Evolutionary conservation across 2,329 filamentous ascomycete genomes (phyloP).

Genomic region (Hypoxylon sp.): DNA sequence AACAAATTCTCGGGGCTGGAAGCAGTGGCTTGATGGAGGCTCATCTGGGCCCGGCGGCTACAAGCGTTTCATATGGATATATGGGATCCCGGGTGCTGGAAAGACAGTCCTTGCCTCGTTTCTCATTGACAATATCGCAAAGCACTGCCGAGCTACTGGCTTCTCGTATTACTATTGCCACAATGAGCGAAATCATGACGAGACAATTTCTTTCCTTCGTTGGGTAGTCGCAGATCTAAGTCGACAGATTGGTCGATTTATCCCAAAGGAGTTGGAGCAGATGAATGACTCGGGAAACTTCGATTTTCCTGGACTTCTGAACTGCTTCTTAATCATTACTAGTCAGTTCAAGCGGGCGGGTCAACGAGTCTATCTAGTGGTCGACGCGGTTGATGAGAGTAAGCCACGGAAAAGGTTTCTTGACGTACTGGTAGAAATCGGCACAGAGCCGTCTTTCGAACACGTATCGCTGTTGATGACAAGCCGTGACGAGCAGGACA

Average conservation of each 20-base stretch:
- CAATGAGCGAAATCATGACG: constrained; percentile 50
- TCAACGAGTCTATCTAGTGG: constrained; percentile 47
- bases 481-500: constrained; percentile 53
- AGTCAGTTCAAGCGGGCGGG: constrained; percentile 25
- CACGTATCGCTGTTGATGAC: constrained; percentile 52
- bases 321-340: constrained; percentile 45
- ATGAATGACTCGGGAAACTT: constrained; percentile 23
- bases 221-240: constrained; percentile 50
- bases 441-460: constrained; percentile 43
- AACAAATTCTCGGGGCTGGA: constrained; percentile 28
- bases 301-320: constrained; percentile 43
- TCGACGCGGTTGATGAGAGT: constrained; percentile 56
- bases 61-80: constrained; percentile 39
- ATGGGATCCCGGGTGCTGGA: constrained; percentile 48
- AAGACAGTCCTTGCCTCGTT: constrained; percentile 53
- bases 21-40: constrained; percentile 36
- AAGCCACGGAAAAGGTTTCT: constrained; percentile 44
- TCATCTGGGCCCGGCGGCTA: constrained; percentile 22
- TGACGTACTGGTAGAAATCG: constrained; percentile 45
- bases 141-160: constrained; percentile 34
- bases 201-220: constrained; percentile 50
- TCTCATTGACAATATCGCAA: constrained; percentile 46
- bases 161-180: constrained; percentile 55
- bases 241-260: constrained; percentile 35
- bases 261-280: constrained; percentile 41